Conservation (phyloP, 2,329 filamentous ascomycete species). For the Metarhizium guizhouense region DNA sequence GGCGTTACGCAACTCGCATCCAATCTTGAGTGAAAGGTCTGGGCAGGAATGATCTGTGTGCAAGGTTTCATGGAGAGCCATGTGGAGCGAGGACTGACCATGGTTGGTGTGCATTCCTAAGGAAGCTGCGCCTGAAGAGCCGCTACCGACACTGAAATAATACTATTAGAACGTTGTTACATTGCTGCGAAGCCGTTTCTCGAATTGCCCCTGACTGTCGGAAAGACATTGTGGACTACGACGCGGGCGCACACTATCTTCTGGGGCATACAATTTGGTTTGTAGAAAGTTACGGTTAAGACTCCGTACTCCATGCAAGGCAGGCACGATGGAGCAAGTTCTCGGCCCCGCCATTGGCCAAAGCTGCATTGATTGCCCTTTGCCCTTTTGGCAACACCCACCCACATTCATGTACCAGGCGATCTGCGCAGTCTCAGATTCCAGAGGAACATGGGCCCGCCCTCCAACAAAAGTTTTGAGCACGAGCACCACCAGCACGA, state of each 20-base stretch:
- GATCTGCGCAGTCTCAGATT: constrained; percentile 30
- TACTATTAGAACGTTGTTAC: background rate
- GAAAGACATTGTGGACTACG: no score
- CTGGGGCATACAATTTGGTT: no score
- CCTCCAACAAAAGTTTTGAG: background rate
- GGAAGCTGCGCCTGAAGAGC: background rate
- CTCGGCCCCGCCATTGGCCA: background rate
- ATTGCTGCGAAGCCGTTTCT: background rate
- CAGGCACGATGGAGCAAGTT: background rate
- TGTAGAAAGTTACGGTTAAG: background rate
- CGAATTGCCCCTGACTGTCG: background rate
- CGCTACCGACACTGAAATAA: background rate
- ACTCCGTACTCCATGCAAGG: background rate
- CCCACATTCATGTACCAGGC: constrained; percentile 4
- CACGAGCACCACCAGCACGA: background rate
- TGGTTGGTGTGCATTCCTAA: background rate
- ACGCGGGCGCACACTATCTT: no score
- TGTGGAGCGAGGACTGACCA: background rate
- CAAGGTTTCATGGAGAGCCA: background rate
- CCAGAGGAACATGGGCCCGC: constrained; percentile 1
- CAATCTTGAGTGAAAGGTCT: background rate
- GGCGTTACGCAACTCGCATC: background rate
- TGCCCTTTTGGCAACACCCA: background rate
- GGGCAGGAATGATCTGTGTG: background rate
- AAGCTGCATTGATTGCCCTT: background rate